Percentiles rank a stretch among this genome's conserved stretches.
phyloP scores from a whole-genome alignment of 768 basidiomycete species.

The Leccinum fibrillosum region DNA sequence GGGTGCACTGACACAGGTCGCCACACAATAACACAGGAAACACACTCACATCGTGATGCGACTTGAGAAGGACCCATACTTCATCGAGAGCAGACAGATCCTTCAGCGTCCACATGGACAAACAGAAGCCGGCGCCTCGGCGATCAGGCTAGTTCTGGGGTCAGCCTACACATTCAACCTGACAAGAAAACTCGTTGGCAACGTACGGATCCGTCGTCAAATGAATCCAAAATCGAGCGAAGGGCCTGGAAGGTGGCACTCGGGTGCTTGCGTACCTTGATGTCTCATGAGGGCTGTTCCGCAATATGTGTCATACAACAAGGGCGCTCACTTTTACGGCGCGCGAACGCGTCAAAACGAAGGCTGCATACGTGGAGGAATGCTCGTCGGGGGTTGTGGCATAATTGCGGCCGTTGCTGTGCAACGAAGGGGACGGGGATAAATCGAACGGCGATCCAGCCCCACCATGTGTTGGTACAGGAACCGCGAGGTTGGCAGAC shows the following conservation, averaged over 20 bases:
- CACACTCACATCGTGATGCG: constrained; percentile 57
- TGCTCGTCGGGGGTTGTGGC: constrained; percentile 10
- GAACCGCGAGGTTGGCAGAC: constrained; percentile 3
- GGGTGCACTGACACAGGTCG: background rate
- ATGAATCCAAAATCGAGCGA: constrained; percentile 24
- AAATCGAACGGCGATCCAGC: constrained; percentile 33
- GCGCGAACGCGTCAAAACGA: constrained; percentile 49
- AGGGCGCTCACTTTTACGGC: constrained; percentile 46
- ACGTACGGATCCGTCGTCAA: constrained; percentile 22
- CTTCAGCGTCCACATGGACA: constrained; percentile 48
- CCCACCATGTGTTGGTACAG: background rate
- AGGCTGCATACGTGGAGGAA: constrained; percentile 32
- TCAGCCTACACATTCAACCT: constrained; percentile 6
- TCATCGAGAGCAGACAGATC: constrained; percentile 35
- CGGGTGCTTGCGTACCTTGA: constrained; percentile 26
- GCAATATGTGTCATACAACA: background rate
- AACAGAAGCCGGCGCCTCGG: constrained; percentile 24
- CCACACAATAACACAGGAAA: background rate
- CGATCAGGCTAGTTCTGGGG: constrained; percentile 12
- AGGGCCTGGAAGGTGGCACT: constrained; percentile 23
- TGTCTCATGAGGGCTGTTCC: background rate
- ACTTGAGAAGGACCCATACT: constrained; percentile 56
- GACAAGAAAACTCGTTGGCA: background rate
- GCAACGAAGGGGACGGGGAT: constrained; percentile 20
- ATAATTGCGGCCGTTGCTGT: constrained; percentile 6